Conservation (phyloP, 148 eudicot genomes). For the Dysphania ambrosioides region DNA sequence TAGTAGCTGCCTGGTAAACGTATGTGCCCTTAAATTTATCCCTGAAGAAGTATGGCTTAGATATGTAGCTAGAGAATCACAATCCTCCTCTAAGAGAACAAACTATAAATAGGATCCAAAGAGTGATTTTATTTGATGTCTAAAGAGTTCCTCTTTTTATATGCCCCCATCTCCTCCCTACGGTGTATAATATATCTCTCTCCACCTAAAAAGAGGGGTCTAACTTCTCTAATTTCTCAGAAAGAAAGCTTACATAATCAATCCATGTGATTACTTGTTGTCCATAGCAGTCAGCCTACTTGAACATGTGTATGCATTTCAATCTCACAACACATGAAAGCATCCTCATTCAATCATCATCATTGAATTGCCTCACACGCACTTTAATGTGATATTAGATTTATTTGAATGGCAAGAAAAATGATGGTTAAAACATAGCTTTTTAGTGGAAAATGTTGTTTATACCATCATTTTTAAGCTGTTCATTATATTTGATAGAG, state of each 20-base stretch:
- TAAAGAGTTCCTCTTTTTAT: too few relatives aligned
- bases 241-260: too few relatives aligned
- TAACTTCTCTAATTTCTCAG: too few relatives aligned
- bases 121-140: too few relatives aligned
- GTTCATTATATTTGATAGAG: too few relatives aligned
- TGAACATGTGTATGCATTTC: not conserved
- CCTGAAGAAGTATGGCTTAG: not conserved
- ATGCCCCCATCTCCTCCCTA: not conserved
- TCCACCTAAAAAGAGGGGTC: not conserved
- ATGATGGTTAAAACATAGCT: not conserved
- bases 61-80: not conserved
- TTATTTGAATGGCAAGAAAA: not conserved
- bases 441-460: not conserved
- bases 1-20: too few relatives aligned
- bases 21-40: not conserved
- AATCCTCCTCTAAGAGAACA: too few relatives aligned
- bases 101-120: too few relatives aligned
- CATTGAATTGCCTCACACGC: conserved; percentile 8
- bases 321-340: conserved; percentile 11
- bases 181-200: too few relatives aligned
- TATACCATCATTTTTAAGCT: conserved; percentile 1
- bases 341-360: conserved; percentile 5
- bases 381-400: conserved; percentile 1
- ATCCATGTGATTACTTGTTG: conserved; percentile 11
- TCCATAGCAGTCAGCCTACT: not conserved